Percentiles rank a stretch among this genome's conserved stretches.
Evolutionary conservation across 164 flowering plant species (phyloP).

Genomic region (Hamamelis virginiana): DNA sequence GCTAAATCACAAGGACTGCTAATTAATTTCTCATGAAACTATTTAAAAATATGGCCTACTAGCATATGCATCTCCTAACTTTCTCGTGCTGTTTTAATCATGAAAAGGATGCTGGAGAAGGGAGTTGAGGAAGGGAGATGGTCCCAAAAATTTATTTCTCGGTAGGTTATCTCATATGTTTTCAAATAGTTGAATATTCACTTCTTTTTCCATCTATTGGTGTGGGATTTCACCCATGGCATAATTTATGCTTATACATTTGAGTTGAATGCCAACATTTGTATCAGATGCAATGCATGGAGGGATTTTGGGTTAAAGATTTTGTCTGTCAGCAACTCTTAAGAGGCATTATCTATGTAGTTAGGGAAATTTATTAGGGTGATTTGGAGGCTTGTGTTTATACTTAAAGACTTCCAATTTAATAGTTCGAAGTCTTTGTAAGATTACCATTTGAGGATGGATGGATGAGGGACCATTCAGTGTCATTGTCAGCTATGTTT

Average conservation of each 20-base stretch:
- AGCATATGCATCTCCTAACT: slow-evolving; percentile 4
- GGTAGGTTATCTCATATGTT: slow-evolving; percentile 38
- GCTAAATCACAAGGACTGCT: neutral
- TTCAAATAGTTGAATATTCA: neutral
- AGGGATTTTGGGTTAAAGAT: neutral
- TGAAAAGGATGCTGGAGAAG: slow-evolving; percentile 76
- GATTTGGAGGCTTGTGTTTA: neutral
- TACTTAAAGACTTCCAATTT: neutral
- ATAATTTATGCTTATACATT: neutral
- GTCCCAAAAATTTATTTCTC: slow-evolving; percentile 79
- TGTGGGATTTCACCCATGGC: neutral
- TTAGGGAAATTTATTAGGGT: neutral
- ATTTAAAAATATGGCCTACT: neutral
- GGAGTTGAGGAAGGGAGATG: slow-evolving; percentile 86
- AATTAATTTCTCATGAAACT: neutral
- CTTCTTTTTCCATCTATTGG: neutral
- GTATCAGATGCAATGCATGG: neutral
- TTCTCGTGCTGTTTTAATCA: slow-evolving; percentile 7
- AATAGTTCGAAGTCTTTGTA: neutral
- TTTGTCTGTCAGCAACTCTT: neutral
- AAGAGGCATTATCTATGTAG: neutral
- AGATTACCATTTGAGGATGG: neutral
- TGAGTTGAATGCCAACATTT: neutral
- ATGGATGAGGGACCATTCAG: no score
- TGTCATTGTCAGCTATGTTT: no score